Evolutionary conservation across 2,329 filamentous ascomycete species (phyloP).

Genomic region (Talaromyces albobiverticillius): DNA sequence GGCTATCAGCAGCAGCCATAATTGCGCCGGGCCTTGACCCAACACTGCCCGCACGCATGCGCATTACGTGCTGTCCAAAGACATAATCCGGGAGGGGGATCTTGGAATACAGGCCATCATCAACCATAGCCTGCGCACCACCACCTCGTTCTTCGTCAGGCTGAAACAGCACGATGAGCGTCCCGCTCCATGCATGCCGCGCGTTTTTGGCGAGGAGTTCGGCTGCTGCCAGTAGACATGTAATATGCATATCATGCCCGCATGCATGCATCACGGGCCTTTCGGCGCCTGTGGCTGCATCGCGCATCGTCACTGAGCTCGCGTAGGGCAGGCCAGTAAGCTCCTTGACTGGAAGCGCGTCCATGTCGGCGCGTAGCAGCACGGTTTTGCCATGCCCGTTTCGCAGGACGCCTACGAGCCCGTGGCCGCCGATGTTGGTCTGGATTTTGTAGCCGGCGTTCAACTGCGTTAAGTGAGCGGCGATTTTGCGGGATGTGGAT

Average conservation of each 20-base stretch:
- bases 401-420: slow-evolving; percentile 41
- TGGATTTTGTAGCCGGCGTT: slow-evolving; percentile 37
- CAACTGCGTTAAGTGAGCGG: slow-evolving; percentile 37
- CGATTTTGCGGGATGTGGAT: slow-evolving; percentile 50
- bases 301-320: slow-evolving; percentile 44
- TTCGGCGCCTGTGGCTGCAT: slow-evolving; percentile 48
- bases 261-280: slow-evolving; percentile 62
- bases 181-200: slow-evolving; percentile 59
- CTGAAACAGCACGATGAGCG: slow-evolving; percentile 64
- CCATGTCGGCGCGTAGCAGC: slow-evolving; percentile 50
- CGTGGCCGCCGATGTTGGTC: slow-evolving; percentile 46
- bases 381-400: slow-evolving; percentile 46
- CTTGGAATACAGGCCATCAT: slow-evolving; percentile 54
- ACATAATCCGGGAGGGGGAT: slow-evolving; percentile 55
- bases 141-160: slow-evolving; percentile 63
- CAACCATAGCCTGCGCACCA: slow-evolving; percentile 63
- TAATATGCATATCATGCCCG: slow-evolving; percentile 61
- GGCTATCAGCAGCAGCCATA: slow-evolving; percentile 44
- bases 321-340: slow-evolving; percentile 48
- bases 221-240: slow-evolving; percentile 53
- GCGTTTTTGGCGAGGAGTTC: slow-evolving; percentile 47
- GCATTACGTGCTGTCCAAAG: slow-evolving; percentile 58
- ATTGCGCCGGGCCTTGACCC: slow-evolving; percentile 37
- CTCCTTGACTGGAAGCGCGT: slow-evolving; percentile 50
- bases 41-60: slow-evolving; percentile 39